Base-by-base conservation (phyloP, 73 alveolate species). In the Paramecium sonneborni region DNA sequence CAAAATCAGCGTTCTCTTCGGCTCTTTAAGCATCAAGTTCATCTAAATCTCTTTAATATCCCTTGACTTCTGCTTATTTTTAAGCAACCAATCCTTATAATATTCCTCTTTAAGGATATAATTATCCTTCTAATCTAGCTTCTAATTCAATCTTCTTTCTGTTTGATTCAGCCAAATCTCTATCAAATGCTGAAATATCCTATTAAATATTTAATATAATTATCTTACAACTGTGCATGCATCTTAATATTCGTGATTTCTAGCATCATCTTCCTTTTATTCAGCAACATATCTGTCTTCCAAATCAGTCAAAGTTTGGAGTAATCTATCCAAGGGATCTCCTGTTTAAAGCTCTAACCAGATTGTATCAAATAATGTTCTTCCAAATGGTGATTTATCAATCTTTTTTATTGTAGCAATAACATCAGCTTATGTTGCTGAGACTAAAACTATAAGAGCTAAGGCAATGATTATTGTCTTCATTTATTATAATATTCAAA, bases 221-320 rank as follows among this genome's bases (percentile, higher is more conserved):
- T 8, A 26, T 70, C 86, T 23, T 70, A 70, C 58, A 18, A 76
- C 39, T 37, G 62, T 76, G 88, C 88, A 76, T 15, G 88, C 72
- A 39, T 76, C 88, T 38, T 76, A 76, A 43, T 38, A 76, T 38
- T 76, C 72, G 46, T 38, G 43, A 23, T 76, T 76, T 9, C 41
- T 39, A 21, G 69, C 88, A 76, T 76, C 72, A 1, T 76, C 88
- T 39, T 76, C 88, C 44, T 76, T 76, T 18, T 76, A 39, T 76
- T 76, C 88, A 21, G 88, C 88, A 76, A 76, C 88, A 41, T 76
- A 76, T 76, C 88, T 76, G 67, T 76, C 88, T 41, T 76, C 88
- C 14, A 76, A 41, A 76, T 76, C 88, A 20, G 88, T 38, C 46
- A 76, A 21, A 14, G 88, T 76, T 21, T 20, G 15, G 26, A 76